phyloP scores from a whole-genome alignment of 108 stramenopile species.

The Cafeteria roenbergensis region DNA sequence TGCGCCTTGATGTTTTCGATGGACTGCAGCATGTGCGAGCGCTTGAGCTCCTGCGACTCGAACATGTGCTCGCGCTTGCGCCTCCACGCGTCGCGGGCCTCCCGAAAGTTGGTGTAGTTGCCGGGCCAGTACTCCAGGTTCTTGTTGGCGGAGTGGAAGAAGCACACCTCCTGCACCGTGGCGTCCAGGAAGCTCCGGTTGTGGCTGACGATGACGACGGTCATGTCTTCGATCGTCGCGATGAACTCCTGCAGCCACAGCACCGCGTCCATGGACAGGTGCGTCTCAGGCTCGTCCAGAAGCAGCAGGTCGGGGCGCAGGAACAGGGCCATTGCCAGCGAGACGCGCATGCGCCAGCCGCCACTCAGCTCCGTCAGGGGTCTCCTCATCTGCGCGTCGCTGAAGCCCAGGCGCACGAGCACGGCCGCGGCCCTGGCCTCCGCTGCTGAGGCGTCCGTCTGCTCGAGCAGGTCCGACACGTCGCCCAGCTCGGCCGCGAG shows the following conservation, averaged over 20 bases:
- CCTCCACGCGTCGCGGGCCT: background rate
- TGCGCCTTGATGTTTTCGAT: background rate
- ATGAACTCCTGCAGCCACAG: conserved; percentile 74
- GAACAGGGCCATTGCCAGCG: conserved; percentile 83
- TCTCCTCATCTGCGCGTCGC: conserved; percentile 59
- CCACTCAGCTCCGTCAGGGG: conserved; percentile 60
- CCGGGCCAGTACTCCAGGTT: conserved; percentile 5
- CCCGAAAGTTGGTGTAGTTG: conserved; percentile 7
- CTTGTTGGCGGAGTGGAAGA: conserved; percentile 12
- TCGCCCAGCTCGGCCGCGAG: conserved; percentile 21
- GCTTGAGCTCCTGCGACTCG: background rate
- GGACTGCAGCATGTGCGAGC: conserved; percentile 1
- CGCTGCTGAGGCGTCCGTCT: conserved; percentile 45
- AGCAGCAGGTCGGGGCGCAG: conserved; percentile 62
- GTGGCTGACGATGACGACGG: conserved; percentile 18
- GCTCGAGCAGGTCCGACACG: conserved; percentile 35
- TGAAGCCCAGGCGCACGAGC: conserved; percentile 64
- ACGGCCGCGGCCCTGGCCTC: conserved; percentile 42
- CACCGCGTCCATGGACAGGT: conserved; percentile 77
- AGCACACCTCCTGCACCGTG: conserved; percentile 1
- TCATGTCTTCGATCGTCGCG: conserved; percentile 50
- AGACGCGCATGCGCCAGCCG: conserved; percentile 94
- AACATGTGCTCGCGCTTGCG: background rate
- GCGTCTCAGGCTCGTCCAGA: conserved; percentile 58
- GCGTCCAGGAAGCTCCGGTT: conserved; percentile 18